phyloP scores from a whole-genome alignment of 2,329 filamentous ascomycete species.

The Botrytis medusae region DNA sequence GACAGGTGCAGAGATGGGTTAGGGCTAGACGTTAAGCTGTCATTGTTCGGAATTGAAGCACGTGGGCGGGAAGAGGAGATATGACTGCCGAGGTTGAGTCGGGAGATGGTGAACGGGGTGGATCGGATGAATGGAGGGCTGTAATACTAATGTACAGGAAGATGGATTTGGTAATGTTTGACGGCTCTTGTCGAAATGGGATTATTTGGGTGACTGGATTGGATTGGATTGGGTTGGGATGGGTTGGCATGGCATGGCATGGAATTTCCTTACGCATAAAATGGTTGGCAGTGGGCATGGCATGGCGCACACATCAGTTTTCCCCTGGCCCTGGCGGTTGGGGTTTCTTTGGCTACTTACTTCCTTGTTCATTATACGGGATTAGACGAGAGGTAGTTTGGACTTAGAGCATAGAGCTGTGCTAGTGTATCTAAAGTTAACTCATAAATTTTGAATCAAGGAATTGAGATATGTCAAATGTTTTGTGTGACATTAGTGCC shows the following conservation, averaged over 20 bases:
- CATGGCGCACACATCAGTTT: conserved; percentile 21
- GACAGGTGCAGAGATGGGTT: conserved; percentile 59
- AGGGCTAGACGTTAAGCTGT: conserved; percentile 42
- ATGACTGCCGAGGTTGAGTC: not conserved
- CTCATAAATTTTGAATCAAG: not conserved
- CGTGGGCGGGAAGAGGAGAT: not conserved
- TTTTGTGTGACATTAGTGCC: not conserved
- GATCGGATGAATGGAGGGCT: not conserved
- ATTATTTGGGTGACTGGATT: not conserved
- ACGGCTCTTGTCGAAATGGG: not conserved
- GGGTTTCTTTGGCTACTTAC: conserved; percentile 3
- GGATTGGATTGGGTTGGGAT: not conserved
- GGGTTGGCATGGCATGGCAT: not conserved
- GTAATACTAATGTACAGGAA: conserved; percentile 5
- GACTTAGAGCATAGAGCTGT: conserved; percentile 17
- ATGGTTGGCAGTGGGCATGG: conserved; percentile 14
- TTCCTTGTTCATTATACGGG: not conserved
- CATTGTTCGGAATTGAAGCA: not conserved
- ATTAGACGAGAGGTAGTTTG: not conserved
- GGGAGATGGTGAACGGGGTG: not conserved
- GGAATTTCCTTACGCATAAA: conserved; percentile 2
- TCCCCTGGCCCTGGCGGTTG: conserved; percentile 16
- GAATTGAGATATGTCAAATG: not conserved
- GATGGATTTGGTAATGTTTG: conserved; percentile 8
- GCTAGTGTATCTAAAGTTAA: conserved; percentile 9